Base-by-base conservation (phyloP, 257 asterid species). In the Euphrasia confusa region DNA sequence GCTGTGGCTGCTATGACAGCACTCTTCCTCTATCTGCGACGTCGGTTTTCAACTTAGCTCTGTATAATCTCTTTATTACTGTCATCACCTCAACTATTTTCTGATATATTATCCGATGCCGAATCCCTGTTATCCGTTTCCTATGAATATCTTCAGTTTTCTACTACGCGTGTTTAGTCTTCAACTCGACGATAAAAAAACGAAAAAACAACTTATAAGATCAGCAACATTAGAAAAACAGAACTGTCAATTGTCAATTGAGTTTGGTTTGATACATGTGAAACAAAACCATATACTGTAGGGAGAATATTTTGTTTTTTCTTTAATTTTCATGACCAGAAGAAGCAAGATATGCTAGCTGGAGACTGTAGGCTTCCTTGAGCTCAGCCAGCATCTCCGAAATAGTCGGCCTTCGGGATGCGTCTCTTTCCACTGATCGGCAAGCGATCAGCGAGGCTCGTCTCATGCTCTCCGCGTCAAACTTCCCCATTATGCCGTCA, bases 381-480 rank as follows among this genome's bases (percentile, higher is more conserved):
- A 91, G 92, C 80, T 88, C 95, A 54, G 75, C 78, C 74, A 91
- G 55, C 37, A 88, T 94, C 68, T 84, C 74, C 14, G 88, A 79
- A 74, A 88, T 84, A 54, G 60, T 70, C 2, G 96, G 98, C 81
- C 98, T 84, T 28, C 85, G 63, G 71, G 71, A 13, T 18, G 96
- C 98, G 66, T 91, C 98, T 67, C 95, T 77, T 72, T 91, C 98
- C 0, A 88, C 98, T 5, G 94, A 86, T 60, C 84, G 80, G 69
- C 95, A 88, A 50, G 98, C 98, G 21, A 88, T 83, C 73, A 85
- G 40, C 56, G 92, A 78, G 18, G 96, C 85, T 75, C 78, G 71
- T 79, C 90, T 81, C 89, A 91, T 86, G 87, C 96, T 91, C 67
- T 91, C 96, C n/a, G 66, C 71, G 3, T 85, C 96, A 27, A 76